Evolutionary conservation across 108 stramenopile species (phyloP).

Genomic region (Bacterosira constricta): DNA sequence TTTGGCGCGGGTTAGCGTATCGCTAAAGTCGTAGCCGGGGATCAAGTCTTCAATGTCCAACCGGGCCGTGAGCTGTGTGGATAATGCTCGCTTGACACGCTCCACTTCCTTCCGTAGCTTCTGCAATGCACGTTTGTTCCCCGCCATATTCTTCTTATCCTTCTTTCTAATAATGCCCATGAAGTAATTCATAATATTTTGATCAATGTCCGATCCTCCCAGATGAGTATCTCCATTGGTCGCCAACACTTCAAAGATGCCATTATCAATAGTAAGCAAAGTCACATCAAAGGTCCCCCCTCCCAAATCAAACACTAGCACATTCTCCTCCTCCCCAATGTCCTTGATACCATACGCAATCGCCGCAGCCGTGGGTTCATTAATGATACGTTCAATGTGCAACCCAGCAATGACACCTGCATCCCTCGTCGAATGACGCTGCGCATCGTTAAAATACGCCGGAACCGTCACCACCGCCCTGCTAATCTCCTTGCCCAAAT

Average conservation of each 20-base stretch:
- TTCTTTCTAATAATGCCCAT: constrained; percentile 67
- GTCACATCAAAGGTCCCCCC: constrained; percentile 99
- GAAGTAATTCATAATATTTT: constrained; percentile 90
- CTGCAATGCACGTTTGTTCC: constrained; percentile 78
- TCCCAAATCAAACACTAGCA: constrained; percentile 98
- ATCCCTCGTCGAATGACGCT: constrained; percentile 96
- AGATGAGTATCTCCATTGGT: constrained; percentile 92
- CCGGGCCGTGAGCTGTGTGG: constrained; percentile 74
- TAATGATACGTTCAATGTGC: constrained; percentile 94
- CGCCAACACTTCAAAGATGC: constrained; percentile 90
- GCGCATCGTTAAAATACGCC: constrained; percentile 98
- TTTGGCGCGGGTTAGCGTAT: constrained; percentile 94
- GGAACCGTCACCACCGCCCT: constrained; percentile 97
- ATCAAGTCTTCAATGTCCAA: constrained; percentile 88
- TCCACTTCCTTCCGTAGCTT: constrained; percentile 90
- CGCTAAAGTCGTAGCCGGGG: constrained; percentile 83
- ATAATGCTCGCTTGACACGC: constrained; percentile 90
- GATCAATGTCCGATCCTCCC: constrained; percentile 93
- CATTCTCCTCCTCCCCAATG: constrained; percentile 84
- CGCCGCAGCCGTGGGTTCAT: constrained; percentile 98
- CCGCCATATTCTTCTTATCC: constrained; percentile 64
- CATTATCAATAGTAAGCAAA: constrained; percentile 93
- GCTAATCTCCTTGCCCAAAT: constrained; percentile 79
- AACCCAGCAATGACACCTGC: constrained; percentile 96
- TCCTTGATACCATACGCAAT: constrained; percentile 93